Conservation (phyloP, 108 stramenopile genomes). For the Cyclotella kingstonii region DNA sequence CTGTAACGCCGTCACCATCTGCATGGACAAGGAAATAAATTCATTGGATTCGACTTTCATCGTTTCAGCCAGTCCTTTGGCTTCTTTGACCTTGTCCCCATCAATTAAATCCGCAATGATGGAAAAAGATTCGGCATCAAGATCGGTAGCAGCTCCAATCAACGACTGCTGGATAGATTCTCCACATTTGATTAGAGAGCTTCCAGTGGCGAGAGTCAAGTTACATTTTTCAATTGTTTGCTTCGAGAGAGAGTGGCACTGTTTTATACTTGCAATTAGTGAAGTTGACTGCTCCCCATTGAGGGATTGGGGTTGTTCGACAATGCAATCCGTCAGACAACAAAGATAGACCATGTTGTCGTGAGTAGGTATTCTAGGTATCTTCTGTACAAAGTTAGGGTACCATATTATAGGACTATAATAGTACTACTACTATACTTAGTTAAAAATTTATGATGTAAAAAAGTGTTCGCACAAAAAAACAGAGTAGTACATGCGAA, state of each 20-base stretch:
- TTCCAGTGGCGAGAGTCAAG: conserved; percentile 22
- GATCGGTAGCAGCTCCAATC: conserved; percentile 21
- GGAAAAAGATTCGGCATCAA: conserved; percentile 43
- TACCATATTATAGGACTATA: too few relatives aligned
- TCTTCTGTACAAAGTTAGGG: too few relatives aligned
- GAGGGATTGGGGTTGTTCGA: background rate
- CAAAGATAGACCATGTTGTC: background rate
- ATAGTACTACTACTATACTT: too few relatives aligned
- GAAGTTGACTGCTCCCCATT: background rate
- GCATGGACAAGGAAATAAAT: conserved; percentile 44
- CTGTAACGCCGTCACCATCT: conserved; percentile 51
- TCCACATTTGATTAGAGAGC: conserved; percentile 12
- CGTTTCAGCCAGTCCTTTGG: conserved; percentile 27
- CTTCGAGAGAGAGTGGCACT: conserved; percentile 15
- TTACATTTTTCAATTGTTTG: conserved; percentile 26
- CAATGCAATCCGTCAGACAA: background rate
- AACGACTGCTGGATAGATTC: conserved; percentile 24
- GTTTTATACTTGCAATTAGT: conserved; percentile 4
- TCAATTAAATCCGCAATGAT: conserved; percentile 53
- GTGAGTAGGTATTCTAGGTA: background rate
- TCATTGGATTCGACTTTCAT: conserved; percentile 39
- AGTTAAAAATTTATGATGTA: too few relatives aligned
- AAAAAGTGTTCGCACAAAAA: too few relatives aligned
- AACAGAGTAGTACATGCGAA: too few relatives aligned
- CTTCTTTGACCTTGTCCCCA: conserved; percentile 41